A percentile compares a stretch with the other conserved stretches of the same genome.
Conservation (phyloP, 2,329 filamentous ascomycete species). For the Dothideomycetidae sp. region DNA sequence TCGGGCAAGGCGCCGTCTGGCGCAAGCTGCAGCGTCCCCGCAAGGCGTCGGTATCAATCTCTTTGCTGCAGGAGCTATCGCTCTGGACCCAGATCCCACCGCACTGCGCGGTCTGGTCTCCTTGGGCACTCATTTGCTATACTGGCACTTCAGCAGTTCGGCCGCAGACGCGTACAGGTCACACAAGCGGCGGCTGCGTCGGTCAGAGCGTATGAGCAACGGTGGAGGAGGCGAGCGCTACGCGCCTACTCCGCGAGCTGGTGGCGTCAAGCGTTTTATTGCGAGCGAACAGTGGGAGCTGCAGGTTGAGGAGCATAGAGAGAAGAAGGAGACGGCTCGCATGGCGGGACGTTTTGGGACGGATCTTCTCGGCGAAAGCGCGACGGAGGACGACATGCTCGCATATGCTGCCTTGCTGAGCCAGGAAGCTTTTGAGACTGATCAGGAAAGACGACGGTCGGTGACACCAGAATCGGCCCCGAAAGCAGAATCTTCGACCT, state of each 20-base stretch:
- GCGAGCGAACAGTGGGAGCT: slow-evolving; percentile 73
- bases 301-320: slow-evolving; percentile 53
- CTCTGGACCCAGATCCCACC: slow-evolving; percentile 75
- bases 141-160: slow-evolving; percentile 86
- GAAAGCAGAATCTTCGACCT: slow-evolving; percentile 20
- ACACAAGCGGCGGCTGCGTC: slow-evolving; percentile 64
- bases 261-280: slow-evolving; percentile 67
- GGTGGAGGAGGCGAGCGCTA: slow-evolving; percentile 42
- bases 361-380: slow-evolving; percentile 47
- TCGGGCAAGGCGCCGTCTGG: slow-evolving; percentile 60
- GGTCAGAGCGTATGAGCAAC: slow-evolving; percentile 51
- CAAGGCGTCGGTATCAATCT: slow-evolving; percentile 59
- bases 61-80: slow-evolving; percentile 69
- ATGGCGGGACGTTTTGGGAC: slow-evolving; percentile 73
- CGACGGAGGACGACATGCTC: slow-evolving; percentile 47
- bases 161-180: slow-evolving; percentile 57
- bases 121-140: slow-evolving; percentile 73
- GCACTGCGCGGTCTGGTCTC: slow-evolving; percentile 74
- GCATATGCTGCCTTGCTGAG: slow-evolving; percentile 50
- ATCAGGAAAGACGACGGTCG: slow-evolving; percentile 32
- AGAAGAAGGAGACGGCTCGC: slow-evolving; percentile 52
- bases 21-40: slow-evolving; percentile 52
- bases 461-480: slow-evolving; percentile 26
- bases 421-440: slow-evolving; percentile 41
- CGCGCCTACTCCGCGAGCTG: slow-evolving; percentile 44